Base-by-base conservation (phyloP, 108 stramenopile species). In the Schizochytrium sp. region DNA sequence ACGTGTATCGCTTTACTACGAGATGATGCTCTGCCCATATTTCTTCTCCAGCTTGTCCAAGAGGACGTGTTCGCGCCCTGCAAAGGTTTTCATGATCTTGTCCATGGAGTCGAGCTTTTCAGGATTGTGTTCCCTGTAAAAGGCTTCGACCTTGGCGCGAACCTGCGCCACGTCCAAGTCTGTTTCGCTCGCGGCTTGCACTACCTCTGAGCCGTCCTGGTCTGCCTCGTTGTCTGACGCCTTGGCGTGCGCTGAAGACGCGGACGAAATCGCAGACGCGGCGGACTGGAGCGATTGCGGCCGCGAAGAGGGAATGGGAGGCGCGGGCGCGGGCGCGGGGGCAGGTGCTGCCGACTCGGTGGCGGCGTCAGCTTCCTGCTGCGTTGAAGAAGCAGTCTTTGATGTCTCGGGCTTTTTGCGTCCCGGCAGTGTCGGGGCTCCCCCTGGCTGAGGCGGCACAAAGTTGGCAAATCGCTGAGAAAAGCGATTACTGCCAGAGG, bases 31-130 rank as follows among this genome's bases (percentile, higher is more conserved):
- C 63, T 69, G 25, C 8, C 63, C 63, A 53, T 83, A 83, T 23
- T 83, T 83, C 4, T 83, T 83, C 51, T 83, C 48, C n/a, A 83
- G 76, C 51, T 83, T 83, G 76, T 83, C 76, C n/a, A 83, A 23
- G 12, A 83, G 51, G 48, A 83, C 51, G 14, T 83, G 48, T 45
- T 83, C 76, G 76, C 76, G 76, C n/a, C 76, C 76, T n/a, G 76
- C 76, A 83, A 83, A 83, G 48, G 48, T 83, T 12, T 23, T n/a
- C 76, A 83, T 83, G 51, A 83, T 83, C 19, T 53, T 53, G 51
- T 83, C 76, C 76, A 83, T 47, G 48, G 6, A 21, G 51, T 83
- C 76, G 48, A 83, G 76, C 76, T 83, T 83, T 23, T 83, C 76
- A 47, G 76, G 76, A 34, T 83, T 83, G 23, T 83, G 51, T 23